phyloP scores from a whole-genome alignment of 2,329 filamentous ascomycete genomes.

The Aspergillus luchuensis region DNA sequence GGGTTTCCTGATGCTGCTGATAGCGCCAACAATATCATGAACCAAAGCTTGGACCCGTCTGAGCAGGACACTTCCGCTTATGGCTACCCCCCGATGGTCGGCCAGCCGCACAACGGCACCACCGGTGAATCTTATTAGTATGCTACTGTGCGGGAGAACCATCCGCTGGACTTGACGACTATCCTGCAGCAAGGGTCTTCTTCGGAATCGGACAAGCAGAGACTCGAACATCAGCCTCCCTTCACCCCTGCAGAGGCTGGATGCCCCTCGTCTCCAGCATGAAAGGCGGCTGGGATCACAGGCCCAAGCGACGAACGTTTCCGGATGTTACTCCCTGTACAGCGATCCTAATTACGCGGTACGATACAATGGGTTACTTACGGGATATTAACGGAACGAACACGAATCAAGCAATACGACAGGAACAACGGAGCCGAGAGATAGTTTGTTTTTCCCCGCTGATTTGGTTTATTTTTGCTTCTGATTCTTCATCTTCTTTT shows the following conservation, averaged over 20 bases:
- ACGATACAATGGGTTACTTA: conserved; percentile 21
- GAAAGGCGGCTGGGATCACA: not conserved
- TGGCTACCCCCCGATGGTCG: conserved; percentile 50
- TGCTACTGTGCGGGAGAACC: conserved; percentile 6
- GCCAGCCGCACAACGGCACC: conserved; percentile 51
- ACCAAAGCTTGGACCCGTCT: conserved; percentile 45
- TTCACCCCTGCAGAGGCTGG: not conserved
- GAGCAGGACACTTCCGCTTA: conserved; percentile 49
- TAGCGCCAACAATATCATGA: conserved; percentile 48
- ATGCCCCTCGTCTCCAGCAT: conserved; percentile 1
- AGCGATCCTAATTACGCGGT: conserved; percentile 18
- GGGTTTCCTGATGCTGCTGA: conserved; percentile 43
- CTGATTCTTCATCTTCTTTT: not conserved
- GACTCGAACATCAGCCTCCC: not conserved
- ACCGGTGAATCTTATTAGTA: conserved; percentile 47
- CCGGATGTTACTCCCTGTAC: conserved; percentile 15
- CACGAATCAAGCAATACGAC: conserved; percentile 16
- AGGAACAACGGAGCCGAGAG: conserved; percentile 11
- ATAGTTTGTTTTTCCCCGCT: conserved; percentile 4
- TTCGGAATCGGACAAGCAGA: not conserved
- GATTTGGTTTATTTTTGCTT: not conserved
- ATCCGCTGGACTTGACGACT: conserved; percentile 13
- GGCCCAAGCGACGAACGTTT: conserved; percentile 9
- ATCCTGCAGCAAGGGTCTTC: not conserved
- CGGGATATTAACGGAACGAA: conserved; percentile 19